Conservation (phyloP, 306 rosid species). For the Crotalaria pallida region DNA sequence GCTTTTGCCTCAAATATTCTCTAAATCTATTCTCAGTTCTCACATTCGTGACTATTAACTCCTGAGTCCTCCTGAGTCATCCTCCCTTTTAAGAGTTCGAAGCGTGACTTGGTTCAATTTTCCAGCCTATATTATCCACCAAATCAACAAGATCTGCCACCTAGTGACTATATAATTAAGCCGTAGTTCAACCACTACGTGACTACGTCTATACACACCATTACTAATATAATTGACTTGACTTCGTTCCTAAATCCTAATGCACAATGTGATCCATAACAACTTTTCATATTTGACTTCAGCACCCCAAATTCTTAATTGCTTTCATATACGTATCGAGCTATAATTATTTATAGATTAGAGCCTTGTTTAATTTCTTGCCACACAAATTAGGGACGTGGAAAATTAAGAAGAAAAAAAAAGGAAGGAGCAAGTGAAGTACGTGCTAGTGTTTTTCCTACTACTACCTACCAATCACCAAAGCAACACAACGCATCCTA, state of each 20-base stretch:
- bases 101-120: slow-evolving; percentile 32
- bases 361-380: slow-evolving; percentile 3
- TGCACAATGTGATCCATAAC: slow-evolving; percentile 5
- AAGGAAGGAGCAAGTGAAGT: slow-evolving; percentile 13
- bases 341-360: background rate
- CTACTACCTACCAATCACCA: slow-evolving; percentile 24
- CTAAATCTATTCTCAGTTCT: background rate
- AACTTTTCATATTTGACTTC: slow-evolving; percentile 22
- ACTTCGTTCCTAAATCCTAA: background rate
- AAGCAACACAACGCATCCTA: background rate
- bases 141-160: slow-evolving; percentile 25
- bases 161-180: slow-evolving; percentile 19
- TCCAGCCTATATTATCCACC: slow-evolving; percentile 22
- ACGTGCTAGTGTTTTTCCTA: background rate
- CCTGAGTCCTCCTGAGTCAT: background rate
- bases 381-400: slow-evolving; percentile 22
- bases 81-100: background rate
- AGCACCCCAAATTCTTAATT: background rate
- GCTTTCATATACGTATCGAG: background rate
- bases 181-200: slow-evolving; percentile 27
- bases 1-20: background rate
- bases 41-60: slow-evolving; percentile 1
- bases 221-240: slow-evolving; percentile 12
- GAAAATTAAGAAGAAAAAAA: slow-evolving; percentile 5
- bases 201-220: background rate